These are phyloP conservation scores for Colletotrichum viniferum DNA, from an alignment of 2,329 filamentous ascomycete genomes.

Conservation along the genomic window DNA sequence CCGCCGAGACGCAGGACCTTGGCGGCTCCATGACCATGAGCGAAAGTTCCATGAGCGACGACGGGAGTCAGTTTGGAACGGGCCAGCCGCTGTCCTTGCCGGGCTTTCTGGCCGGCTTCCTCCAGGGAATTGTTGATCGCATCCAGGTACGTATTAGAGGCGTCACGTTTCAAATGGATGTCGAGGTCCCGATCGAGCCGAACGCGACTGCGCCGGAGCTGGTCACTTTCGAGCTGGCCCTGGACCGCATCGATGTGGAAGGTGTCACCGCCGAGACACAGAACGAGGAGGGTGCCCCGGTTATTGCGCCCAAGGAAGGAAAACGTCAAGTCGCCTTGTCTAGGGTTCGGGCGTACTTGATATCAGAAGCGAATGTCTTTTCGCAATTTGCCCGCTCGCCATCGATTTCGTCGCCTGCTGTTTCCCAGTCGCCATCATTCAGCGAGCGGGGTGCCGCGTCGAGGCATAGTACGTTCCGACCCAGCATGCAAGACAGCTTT, in stretches of 20 bases:
- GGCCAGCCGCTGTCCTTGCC: constrained; percentile 74
- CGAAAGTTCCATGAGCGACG: constrained; percentile 68
- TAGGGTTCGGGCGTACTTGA: constrained; percentile 66
- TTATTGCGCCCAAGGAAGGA: constrained; percentile 59
- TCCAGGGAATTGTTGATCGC: constrained; percentile 77
- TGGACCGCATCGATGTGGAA: constrained; percentile 70
- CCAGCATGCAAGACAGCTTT: constrained; percentile 24
- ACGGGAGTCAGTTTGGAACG: constrained; percentile 67
- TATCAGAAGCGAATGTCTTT: constrained; percentile 72
- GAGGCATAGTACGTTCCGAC: constrained; percentile 25
- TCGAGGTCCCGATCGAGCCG: constrained; percentile 58
- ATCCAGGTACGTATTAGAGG: constrained; percentile 69
- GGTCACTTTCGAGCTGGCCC: constrained; percentile 67
- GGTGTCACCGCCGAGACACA: constrained; percentile 58
- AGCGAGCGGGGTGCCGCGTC: constrained; percentile 30
- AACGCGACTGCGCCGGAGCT: constrained; percentile 52
- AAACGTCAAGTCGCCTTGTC: constrained; percentile 70
- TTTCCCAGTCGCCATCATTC: constrained; percentile 49
- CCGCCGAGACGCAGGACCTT: constrained; percentile 65
- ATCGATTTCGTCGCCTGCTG: constrained; percentile 57
- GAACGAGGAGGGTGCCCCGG: constrained; percentile 34
- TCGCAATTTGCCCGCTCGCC: constrained; percentile 60
- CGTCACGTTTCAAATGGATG: constrained; percentile 69
- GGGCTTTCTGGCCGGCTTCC: constrained; percentile 70
- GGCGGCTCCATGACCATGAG: constrained; percentile 61